phyloP scores from a whole-genome alignment of 73 alveolate species.

The Paramecium sonneborni region DNA sequence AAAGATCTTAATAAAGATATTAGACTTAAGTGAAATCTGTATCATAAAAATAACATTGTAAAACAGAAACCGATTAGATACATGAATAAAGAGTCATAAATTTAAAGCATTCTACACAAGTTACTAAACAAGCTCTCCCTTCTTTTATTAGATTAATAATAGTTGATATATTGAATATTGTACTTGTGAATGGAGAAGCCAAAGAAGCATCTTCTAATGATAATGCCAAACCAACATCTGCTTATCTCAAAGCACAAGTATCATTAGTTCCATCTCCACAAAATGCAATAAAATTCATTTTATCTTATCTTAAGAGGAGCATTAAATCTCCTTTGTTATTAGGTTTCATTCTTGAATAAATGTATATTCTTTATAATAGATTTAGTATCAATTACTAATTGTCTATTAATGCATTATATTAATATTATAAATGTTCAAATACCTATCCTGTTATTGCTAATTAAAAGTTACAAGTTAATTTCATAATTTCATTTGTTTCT shows the following conservation, averaged over 20 bases:
- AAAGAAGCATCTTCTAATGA: constrained; percentile 88
- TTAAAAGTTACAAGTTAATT: background rate
- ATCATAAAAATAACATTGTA: constrained; percentile 74
- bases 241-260: constrained; percentile 85
- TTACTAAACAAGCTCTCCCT: constrained; percentile 92
- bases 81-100: constrained; percentile 91
- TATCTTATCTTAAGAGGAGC: constrained; percentile 63
- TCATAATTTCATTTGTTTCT: constrained; percentile 5
- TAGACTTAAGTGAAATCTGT: constrained; percentile 82
- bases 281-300: constrained; percentile 78
- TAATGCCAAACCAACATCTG: constrained; percentile 89
- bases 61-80: constrained; percentile 84
- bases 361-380: background rate
- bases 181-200: constrained; percentile 93
- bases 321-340: constrained; percentile 70
- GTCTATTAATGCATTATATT: background rate
- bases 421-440: constrained; percentile 28
- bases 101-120: constrained; percentile 90
- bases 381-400: background rate
- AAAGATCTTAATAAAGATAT: constrained; percentile 88
- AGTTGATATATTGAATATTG: constrained; percentile 74
- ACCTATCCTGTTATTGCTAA: constrained; percentile 60
- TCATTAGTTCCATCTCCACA: constrained; percentile 96
- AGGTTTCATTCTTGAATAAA: constrained; percentile 82
- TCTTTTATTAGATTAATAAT: constrained; percentile 79